These are phyloP conservation scores for Sisymbrium irio DNA, from an alignment of 345 rosid genomes.

Conservation along the genomic window DNA sequence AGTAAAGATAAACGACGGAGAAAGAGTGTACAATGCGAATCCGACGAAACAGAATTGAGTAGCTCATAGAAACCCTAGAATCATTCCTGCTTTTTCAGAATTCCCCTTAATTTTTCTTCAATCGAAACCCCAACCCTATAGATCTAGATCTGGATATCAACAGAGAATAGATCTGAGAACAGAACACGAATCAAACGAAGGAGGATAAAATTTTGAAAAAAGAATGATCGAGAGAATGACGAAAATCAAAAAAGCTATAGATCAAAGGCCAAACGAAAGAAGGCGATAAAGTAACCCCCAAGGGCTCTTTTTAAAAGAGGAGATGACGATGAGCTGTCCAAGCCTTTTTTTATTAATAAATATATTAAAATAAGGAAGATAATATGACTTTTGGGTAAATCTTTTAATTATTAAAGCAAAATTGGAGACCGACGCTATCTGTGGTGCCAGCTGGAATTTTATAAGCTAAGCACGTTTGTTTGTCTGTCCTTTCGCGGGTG, in stretches of 20 bases:
- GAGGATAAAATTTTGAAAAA: too few species aligned
- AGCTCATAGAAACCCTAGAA: conserved; percentile 56
- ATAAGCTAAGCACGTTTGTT: conserved; percentile 19
- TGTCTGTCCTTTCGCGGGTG: conserved; percentile 10
- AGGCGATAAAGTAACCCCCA: conserved; percentile 4
- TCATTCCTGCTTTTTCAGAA: conserved; percentile 36
- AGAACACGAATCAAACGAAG: conserved; percentile 5
- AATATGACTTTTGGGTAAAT: conserved; percentile 1
- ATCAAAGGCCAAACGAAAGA: conserved; percentile 30
- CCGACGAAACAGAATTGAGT: conserved; percentile 57
- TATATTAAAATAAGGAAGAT: neutral
- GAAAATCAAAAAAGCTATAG: neutral
- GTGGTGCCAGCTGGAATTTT: conserved; percentile 25
- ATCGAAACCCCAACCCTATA: conserved; percentile 2
- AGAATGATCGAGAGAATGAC: conserved; percentile 20
- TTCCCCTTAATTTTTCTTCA: neutral
- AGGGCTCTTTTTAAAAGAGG: conserved; percentile 24
- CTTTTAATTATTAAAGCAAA: neutral
- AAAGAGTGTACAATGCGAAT: conserved; percentile 80
- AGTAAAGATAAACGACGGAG: conserved; percentile 90
- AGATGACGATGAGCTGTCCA: conserved; percentile 24
- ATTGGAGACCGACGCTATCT: conserved; percentile 10
- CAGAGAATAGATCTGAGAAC: conserved; percentile 8
- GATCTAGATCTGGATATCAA: conserved; percentile 29
- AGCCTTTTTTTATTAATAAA: neutral